These are phyloP conservation scores for Kwoniella shandongensis DNA, from an alignment of 768 basidiomycete species.

Conservation along the genomic window DNA sequence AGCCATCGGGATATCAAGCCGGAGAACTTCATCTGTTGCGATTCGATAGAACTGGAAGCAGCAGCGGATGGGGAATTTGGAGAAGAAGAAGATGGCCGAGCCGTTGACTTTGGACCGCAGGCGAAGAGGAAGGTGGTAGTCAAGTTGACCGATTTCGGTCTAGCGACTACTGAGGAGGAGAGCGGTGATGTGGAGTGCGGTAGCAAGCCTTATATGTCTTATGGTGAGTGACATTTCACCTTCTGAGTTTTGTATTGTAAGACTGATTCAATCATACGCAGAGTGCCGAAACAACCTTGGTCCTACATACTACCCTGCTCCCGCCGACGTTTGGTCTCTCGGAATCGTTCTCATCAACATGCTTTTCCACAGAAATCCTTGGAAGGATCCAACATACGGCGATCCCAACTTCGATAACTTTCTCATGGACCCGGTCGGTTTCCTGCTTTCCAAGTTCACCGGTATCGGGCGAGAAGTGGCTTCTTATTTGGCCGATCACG, in stretches of 20 bases:
- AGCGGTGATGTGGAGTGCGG: slow-evolving; percentile 98
- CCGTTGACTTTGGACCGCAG: slow-evolving; percentile 56
- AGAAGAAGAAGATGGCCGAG: slow-evolving; percentile 41
- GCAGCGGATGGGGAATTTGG: slow-evolving; percentile 50
- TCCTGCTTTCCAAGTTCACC: slow-evolving; percentile 85
- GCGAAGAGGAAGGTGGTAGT: slow-evolving; percentile 83
- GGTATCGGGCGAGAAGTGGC: slow-evolving; percentile 69
- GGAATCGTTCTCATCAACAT: slow-evolving; percentile 99
- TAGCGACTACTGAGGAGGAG: slow-evolving; percentile 83
- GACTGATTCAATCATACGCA: slow-evolving; percentile 45
- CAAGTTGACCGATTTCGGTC: slow-evolving; percentile 94
- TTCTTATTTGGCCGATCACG: slow-evolving; percentile 75
- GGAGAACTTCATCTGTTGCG: slow-evolving; percentile 67
- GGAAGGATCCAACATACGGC: slow-evolving; percentile 88
- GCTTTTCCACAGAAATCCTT: slow-evolving; percentile 97
- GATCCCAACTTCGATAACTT: slow-evolving; percentile 75
- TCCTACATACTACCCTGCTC: slow-evolving; percentile 88
- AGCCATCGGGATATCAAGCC: slow-evolving; percentile 99
- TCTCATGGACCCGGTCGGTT: slow-evolving; percentile 72
- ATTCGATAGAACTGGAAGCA: slow-evolving; percentile 49
- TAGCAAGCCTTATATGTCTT: slow-evolving; percentile 98
- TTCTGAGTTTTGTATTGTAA: background rate
- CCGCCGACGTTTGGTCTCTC: slow-evolving; percentile 98
- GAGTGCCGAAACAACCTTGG: slow-evolving; percentile 98
- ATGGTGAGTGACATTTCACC: slow-evolving; percentile 61